Percentiles rank a stretch among this genome's conserved stretches.
Conservation (phyloP, 495 filamentous ascomycete genomes). For the Tuber calosporum region DNA sequence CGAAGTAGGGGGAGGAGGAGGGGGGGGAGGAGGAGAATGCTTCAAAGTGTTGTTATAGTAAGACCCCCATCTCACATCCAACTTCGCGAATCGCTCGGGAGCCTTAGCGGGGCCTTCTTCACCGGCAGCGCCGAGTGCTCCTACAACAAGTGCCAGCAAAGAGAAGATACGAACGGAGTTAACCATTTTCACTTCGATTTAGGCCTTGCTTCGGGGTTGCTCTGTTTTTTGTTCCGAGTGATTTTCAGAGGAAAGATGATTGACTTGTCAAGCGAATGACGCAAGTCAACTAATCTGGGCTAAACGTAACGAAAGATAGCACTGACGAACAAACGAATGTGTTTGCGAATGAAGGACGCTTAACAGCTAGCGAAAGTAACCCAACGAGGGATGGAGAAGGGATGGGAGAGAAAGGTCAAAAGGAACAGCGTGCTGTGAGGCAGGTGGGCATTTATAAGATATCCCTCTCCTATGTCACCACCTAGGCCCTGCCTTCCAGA, state of each 20-base stretch:
- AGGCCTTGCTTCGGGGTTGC: not conserved
- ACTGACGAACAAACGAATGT: constrained; percentile 32
- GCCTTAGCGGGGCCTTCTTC: constrained; percentile 1
- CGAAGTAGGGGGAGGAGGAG: not conserved
- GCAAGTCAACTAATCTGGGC: constrained; percentile 19
- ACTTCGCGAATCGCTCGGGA: constrained; percentile 5
- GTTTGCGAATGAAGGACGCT: constrained; percentile 29
- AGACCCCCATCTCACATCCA: constrained; percentile 5
- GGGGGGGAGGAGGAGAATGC: constrained; percentile 6
- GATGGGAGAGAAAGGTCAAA: constrained; percentile 17
- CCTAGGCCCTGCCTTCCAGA: constrained; percentile 6
- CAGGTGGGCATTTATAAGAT: not conserved
- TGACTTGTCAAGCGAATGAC: constrained; percentile 29
- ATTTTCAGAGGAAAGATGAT: constrained; percentile 4
- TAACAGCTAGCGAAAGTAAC: constrained; percentile 19
- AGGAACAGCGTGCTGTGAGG: not conserved
- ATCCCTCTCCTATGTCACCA: not conserved
- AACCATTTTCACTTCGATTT: constrained; percentile 27
- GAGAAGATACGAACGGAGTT: constrained; percentile 28
- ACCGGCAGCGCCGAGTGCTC: constrained; percentile 14
- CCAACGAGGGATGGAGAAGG: constrained; percentile 15
- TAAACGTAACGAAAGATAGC: constrained; percentile 27
- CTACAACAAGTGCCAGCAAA: constrained; percentile 23
- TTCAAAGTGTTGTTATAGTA: not conserved
- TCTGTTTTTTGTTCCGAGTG: constrained; percentile 11